phyloP scores from a whole-genome alignment of 345 rosid genomes.

The Pelargonium nanum region DNA sequence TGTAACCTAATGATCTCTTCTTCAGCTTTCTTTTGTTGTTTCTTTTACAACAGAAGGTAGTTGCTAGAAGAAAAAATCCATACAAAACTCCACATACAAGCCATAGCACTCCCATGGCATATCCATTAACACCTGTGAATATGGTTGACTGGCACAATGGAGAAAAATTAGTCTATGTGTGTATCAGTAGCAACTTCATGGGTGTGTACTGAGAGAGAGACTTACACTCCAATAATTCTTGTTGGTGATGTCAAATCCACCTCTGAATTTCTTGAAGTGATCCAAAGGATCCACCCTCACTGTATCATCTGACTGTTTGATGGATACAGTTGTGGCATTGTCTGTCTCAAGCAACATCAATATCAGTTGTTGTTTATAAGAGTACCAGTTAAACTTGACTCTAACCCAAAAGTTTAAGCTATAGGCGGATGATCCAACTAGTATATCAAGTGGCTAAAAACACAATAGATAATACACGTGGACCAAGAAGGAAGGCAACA shows the following conservation, averaged over 20 bases:
- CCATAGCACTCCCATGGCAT: constrained; percentile 40
- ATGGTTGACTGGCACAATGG: constrained; percentile 38
- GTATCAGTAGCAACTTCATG: neutral
- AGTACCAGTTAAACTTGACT: no score
- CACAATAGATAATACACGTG: no score
- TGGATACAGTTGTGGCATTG: constrained; percentile 12
- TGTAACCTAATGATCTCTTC: constrained; percentile 15
- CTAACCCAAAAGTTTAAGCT: no score
- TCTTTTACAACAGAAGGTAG: constrained; percentile 15
- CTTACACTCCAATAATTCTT: constrained; percentile 69
- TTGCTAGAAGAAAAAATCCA: constrained; percentile 21
- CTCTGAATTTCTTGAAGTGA: constrained; percentile 40
- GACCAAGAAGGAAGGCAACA: no score
- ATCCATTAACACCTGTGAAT: constrained; percentile 54
- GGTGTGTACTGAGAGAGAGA: neutral
- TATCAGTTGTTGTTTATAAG: neutral
- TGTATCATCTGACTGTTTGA: constrained; percentile 23
- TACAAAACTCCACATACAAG: constrained; percentile 34
- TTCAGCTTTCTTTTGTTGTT: constrained; percentile 21
- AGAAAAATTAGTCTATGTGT: neutral
- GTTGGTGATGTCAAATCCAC: constrained; percentile 58
- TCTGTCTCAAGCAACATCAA: constrained; percentile 9
- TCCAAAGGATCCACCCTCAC: constrained; percentile 50
- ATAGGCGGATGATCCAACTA: no score
- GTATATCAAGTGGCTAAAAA: no score